phyloP scores from a whole-genome alignment of 305 asterid genomes.

The Fraxinus baroniana region DNA sequence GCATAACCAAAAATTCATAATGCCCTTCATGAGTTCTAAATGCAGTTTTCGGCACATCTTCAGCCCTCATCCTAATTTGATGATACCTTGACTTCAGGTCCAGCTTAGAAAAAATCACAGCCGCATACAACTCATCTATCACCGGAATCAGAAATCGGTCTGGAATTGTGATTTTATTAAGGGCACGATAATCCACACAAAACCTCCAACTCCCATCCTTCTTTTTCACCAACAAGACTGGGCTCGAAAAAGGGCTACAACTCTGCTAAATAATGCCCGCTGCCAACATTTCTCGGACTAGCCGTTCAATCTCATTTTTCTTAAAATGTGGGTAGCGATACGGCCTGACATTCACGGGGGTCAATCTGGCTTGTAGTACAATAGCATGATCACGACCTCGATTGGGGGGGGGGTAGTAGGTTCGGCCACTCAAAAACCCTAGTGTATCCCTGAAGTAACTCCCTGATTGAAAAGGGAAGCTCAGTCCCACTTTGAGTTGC shows the following conservation, averaged over 20 bases:
- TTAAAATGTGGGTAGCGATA: not conserved
- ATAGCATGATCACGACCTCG: not conserved
- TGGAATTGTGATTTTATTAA: not conserved
- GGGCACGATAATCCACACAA: not conserved
- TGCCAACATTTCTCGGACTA: not conserved
- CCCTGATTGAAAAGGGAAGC: rapidly evolving
- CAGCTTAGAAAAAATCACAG: not conserved
- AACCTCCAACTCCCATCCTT: not conserved
- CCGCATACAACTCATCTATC: not conserved
- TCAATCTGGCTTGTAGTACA: rapidly evolving
- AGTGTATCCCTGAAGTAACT: too few relatives aligned
- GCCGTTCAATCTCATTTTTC: not conserved
- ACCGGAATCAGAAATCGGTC: not conserved
- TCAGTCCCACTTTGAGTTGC: rapidly evolving
- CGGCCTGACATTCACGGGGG: not conserved
- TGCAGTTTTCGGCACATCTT: not conserved
- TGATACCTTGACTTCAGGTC: not conserved
- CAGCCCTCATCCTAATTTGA: not conserved
- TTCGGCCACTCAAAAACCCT: not conserved
- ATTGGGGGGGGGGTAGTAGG: not conserved
- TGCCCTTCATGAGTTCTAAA: not conserved
- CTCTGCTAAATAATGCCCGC: not conserved
- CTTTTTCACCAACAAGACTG: not conserved
- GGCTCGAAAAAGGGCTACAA: not conserved
- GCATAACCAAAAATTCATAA: not conserved